Percentiles rank a stretch among this genome's conserved stretches.
Conservation (phyloP, 176 grass and related monocot genomes). For the Carex scoparia region DNA sequence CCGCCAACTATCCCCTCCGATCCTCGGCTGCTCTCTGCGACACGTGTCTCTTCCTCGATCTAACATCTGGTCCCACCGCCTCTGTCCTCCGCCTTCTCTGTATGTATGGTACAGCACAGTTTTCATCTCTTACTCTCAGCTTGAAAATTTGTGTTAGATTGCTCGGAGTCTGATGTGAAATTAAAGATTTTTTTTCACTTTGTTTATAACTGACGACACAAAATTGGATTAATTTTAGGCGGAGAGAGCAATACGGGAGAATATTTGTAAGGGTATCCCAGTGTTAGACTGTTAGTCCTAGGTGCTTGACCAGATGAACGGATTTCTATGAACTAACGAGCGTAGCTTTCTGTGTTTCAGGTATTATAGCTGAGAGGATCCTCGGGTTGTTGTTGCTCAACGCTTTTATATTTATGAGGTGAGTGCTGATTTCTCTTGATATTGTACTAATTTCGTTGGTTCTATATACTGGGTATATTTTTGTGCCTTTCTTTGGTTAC, state of each 20-base stretch:
- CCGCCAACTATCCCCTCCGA: background rate
- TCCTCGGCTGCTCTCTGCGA: background rate
- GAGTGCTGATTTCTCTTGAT: conserved; percentile 10
- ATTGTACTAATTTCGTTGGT: background rate
- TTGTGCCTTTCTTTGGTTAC: background rate
- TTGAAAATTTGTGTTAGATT: background rate
- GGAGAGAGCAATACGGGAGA: background rate
- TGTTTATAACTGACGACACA: background rate
- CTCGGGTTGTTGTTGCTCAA: background rate
- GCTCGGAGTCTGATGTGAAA: background rate
- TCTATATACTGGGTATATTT: background rate
- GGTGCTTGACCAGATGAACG: background rate
- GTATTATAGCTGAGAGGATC: background rate
- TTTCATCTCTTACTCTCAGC: background rate
- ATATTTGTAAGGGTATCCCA: background rate
- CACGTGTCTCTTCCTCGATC: background rate
- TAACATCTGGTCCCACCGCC: background rate
- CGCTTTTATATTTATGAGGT: background rate
- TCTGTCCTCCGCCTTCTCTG: background rate
- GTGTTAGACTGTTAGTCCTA: background rate
- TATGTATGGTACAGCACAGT: background rate
- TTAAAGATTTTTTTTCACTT: background rate
- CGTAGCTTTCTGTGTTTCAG: background rate
- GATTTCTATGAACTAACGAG: background rate
- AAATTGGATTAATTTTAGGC: background rate